Evolutionary conservation across 139 green algal species (phyloP), one percentile per base, ranked within the genome.

Genomic region (Chlamydomonas schloesseri): DNA sequence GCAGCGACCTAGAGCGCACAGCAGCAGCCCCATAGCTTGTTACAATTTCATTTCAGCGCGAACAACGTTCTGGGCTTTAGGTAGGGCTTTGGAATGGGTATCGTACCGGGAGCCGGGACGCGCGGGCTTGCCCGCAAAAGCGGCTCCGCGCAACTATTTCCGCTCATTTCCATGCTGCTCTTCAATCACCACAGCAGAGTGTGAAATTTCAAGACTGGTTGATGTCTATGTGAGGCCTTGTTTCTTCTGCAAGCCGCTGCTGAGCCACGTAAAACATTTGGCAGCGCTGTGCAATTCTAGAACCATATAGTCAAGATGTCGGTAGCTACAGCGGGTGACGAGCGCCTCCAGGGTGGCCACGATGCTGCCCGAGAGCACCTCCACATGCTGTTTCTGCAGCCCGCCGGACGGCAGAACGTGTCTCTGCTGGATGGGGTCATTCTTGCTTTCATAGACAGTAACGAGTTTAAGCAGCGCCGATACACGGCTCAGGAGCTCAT

Each of bases 221-320:
- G 58, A 17, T 67, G 58, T 67, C 21, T 17, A 13, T 67, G 58
- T 67, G 5, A 17, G 58, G 58, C 14, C 58, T 28, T 71, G 3
- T 36, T 71, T 42, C 5, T 6, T 3, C 5, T 20, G 10, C 5
- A 5, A 18, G 28, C 28, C 10, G 15, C 53, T 10, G 3, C 29
- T 36, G 64, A 71, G 4, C 14, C 64, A 28, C 64, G 64, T 71
- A 36, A 71, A 67, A 29, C 58, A 17, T 67, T 67, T 17, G 29
- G 64, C 64, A 18, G 64, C 64, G 64, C 29, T 71, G 64, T 71
- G 64, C 58, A 71, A 15, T 42, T 71, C 64, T 71, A 71, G 64
- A 71, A 42, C 6, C 64, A 71, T 42, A 71, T 24, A 71, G 64
- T 71, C 37, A 24, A 36, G 28, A 71, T 71, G 64, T 24, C 29